phyloP scores from a whole-genome alignment of 805 yeast species.

The Starmerella riodocensis region DNA sequence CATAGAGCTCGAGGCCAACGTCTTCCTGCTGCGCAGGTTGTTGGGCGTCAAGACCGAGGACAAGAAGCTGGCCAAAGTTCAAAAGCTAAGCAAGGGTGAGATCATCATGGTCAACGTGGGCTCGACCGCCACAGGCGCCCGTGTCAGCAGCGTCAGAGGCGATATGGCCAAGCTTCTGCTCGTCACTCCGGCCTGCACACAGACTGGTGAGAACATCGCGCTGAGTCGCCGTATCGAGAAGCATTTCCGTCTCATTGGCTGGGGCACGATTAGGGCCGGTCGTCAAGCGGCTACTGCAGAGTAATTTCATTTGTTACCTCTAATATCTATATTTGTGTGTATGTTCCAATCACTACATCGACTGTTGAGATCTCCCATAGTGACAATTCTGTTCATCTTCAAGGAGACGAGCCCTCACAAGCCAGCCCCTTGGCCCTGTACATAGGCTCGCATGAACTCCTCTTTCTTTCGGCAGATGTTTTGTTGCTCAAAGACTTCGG shows the following conservation, averaged over 20 bases:
- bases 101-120: constrained; percentile 98
- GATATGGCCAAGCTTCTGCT: constrained; percentile 97
- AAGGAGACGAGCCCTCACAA: too few relatives aligned
- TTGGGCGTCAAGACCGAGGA: constrained; percentile 98
- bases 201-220: constrained; percentile 95
- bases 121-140: constrained; percentile 98
- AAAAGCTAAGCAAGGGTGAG: constrained; percentile 86
- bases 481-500: too few relatives aligned
- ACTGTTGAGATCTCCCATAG: too few relatives aligned
- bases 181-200: constrained; percentile 98
- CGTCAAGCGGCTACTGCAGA: constrained; percentile 15
- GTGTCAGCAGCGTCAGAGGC: constrained; percentile 94
- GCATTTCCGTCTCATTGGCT: constrained; percentile 99
- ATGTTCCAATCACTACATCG: too few relatives aligned
- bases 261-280: constrained; percentile 89
- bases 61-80: constrained; percentile 90
- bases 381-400: too few relatives aligned
- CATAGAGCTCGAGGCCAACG: constrained; percentile 94
- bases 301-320: too few relatives aligned
- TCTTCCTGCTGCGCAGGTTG: constrained; percentile 88
- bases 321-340: too few relatives aligned
- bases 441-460: too few relatives aligned
- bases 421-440: too few relatives aligned
- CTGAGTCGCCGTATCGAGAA: constrained; percentile 97
- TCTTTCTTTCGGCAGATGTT: too few relatives aligned